phyloP scores from a whole-genome alignment of 1,284 basidiomycete genomes.

The Xerocomus subilludens region DNA sequence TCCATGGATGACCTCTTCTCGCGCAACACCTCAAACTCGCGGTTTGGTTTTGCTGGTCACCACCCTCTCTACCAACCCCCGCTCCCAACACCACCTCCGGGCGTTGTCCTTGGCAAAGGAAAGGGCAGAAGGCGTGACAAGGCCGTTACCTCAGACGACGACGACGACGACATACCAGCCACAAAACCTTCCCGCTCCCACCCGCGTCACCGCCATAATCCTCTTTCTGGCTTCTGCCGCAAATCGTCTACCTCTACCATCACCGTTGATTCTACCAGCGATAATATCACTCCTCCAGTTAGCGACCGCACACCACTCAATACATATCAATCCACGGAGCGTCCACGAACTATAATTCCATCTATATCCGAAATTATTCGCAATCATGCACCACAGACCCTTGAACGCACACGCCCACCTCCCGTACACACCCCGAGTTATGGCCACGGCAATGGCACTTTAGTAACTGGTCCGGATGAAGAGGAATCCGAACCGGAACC shows the following conservation, averaged over 20 bases:
- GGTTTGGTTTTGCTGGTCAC: slow-evolving; percentile 64
- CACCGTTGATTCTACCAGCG: slow-evolving; percentile 44
- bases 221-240: slow-evolving; percentile 52
- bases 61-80: slow-evolving; percentile 83
- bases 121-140: slow-evolving; percentile 60
- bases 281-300: slow-evolving; percentile 32
- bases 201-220: slow-evolving; percentile 57
- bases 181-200: slow-evolving; percentile 52
- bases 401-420: slow-evolving; percentile 59
- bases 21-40: slow-evolving; percentile 58
- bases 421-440: slow-evolving; percentile 62
- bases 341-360: slow-evolving; percentile 63
- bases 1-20: slow-evolving; percentile 66
- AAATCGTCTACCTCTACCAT: slow-evolving; percentile 60
- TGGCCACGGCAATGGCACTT: slow-evolving; percentile 61
- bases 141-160: slow-evolving; percentile 52
- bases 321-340: slow-evolving; percentile 42
- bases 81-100: slow-evolving; percentile 81
- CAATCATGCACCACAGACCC: slow-evolving; percentile 70
- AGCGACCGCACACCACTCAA: slow-evolving; percentile 34
- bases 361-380: slow-evolving; percentile 88
- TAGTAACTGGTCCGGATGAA: slow-evolving; percentile 57
- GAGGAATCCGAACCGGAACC: slow-evolving; percentile 65
- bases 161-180: slow-evolving; percentile 49
- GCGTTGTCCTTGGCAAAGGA: slow-evolving; percentile 75